Evolutionary conservation across 192 early-diverging fungal genomes (phyloP), one percentile per base, ranked within the genome.

Genomic region (Cetraspora pellucida): DNA sequence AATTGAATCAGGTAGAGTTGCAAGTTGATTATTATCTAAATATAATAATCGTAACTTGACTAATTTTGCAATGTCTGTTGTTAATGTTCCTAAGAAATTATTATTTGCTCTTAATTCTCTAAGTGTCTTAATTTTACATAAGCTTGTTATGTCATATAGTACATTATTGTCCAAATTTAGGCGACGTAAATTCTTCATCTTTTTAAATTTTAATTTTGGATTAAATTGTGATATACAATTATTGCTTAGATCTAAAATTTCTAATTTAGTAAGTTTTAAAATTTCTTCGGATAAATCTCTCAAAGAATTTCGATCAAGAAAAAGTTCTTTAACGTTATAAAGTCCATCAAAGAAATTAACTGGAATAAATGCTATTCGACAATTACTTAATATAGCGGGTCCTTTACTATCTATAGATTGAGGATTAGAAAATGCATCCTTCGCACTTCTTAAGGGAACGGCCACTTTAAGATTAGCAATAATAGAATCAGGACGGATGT

Each of bases 211-310:
- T 65, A 84, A 81, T 11, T 78, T 78, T 19, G 83, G 72, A 72
- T 84, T 69, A 69, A 84, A 84, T 45, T 81, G 77, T 27, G 80
- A 79, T 45, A 84, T 84, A n/a, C 80, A 84, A 55, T 84, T 84
- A 50, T 77, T 78, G 44, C 83, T 84, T 65, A 84, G 52, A 69
- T 84, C 83, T 8, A 85, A 77, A 13, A 83, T 78, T 57, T 85
- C 84, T 64, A 85, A 77, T 50, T 85, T 82, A 4, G 79, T 57
- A 5, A 85, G 72, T 45, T 81, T 82, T 43, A 85, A 69, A 21
- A 85, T 71, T 28, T 82, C 82, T n/a, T 85, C 84, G 0, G 84
- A 82, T 5, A 85, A 77, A 46, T 82, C 80, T 58, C 82, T 78
- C 45, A 85, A 79, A 61, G 80, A 78, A 52, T 85, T 85, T 21